phyloP scores from a whole-genome alignment of 805 yeast genomes.

The Cephaloascus fragrans region DNA sequence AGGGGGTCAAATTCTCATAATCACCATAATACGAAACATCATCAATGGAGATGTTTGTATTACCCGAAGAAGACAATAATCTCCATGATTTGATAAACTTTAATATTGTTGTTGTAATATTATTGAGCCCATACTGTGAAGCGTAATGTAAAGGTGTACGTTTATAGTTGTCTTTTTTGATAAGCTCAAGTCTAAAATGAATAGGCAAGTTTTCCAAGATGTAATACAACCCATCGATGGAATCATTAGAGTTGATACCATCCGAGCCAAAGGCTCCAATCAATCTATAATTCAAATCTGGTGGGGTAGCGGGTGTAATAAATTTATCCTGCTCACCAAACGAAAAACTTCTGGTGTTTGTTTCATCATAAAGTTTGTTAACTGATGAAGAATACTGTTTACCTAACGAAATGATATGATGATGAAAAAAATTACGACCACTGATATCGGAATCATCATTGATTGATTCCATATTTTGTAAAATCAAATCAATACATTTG shows the following conservation, averaged over 20 bases:
- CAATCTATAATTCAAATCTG: conserved; percentile 31
- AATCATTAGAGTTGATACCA: conserved; percentile 49
- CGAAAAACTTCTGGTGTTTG: conserved; percentile 2
- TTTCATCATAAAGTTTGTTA: conserved; percentile 3
- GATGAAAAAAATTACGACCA: conserved; percentile 80
- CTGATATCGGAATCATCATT: conserved; percentile 65
- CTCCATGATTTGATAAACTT: conserved; percentile 50
- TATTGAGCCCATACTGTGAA: conserved; percentile 73
- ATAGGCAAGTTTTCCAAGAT: conserved; percentile 48
- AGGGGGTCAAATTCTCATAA: conserved; percentile 69
- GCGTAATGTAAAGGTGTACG: conserved; percentile 89
- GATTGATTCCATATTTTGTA: conserved; percentile 40
- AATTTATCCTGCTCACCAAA: conserved; percentile 15
- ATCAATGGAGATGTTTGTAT: conserved; percentile 53
- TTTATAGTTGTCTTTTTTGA: conserved; percentile 63
- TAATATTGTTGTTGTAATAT: conserved; percentile 49
- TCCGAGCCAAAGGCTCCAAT: conserved; percentile 51
- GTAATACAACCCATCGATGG: conserved; percentile 49
- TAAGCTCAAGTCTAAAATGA: conserved; percentile 41
- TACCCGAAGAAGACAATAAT: conserved; percentile 35
- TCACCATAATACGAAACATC: conserved; percentile 58
- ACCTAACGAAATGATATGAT: conserved; percentile 71
- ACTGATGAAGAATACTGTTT: conserved; percentile 36
- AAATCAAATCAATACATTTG: conserved; percentile 47
- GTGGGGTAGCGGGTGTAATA: conserved; percentile 16